Base-by-base conservation (phyloP, 306 rosid genomes). In the Cicer yamashitae region DNA sequence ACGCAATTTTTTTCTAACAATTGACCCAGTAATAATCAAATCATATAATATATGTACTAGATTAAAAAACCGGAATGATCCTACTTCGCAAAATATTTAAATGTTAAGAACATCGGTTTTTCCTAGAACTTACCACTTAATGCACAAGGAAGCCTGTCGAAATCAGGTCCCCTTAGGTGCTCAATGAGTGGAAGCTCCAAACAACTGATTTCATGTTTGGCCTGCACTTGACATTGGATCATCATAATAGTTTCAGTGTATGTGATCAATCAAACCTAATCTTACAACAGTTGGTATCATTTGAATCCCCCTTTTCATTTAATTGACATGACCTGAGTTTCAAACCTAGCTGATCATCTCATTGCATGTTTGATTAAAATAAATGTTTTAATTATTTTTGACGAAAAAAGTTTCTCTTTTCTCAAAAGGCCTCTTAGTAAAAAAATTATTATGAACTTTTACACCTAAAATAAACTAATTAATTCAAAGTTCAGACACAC, bases 151-250 rank as follows among this genome's bases (percentile, higher is more conserved):
- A 96, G 93, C 84, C 86, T 85, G 57, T 88, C 89, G 10, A 87
- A 79, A 87, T 96, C 99, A 71, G 96, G 94, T 59, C 94, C 99
- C 45, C 73, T 76, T 10, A 63, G 79, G 84, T 96, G 99, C 82
- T 96, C 91, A 74, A 96, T 88, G 51, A 96, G 98, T 52, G 99
- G 99, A 82, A 96, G 96, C 87, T 96, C 99, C 93, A 96, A 84
- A 82, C 99, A 92, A 73, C 71, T 87, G 82, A 96, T 82, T 77
- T 92, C 91, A 82, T 89, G 89, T 78, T 88, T 87, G 15, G 88
- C 96, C 99, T 96, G 87, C 85, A 82, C 76, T 82, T 86, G 52
- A 83, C 82, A 82, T 76, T 70, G 78, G 70, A 84, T 84, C 75
- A 40, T 50, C 66, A 38, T 52, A 44, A 74, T 69, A 56, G 69